Evolutionary conservation across 495 filamentous ascomycete species (phyloP), one percentile per base, ranked within the genome.

Genomic region (Neurospora tetraspora): DNA sequence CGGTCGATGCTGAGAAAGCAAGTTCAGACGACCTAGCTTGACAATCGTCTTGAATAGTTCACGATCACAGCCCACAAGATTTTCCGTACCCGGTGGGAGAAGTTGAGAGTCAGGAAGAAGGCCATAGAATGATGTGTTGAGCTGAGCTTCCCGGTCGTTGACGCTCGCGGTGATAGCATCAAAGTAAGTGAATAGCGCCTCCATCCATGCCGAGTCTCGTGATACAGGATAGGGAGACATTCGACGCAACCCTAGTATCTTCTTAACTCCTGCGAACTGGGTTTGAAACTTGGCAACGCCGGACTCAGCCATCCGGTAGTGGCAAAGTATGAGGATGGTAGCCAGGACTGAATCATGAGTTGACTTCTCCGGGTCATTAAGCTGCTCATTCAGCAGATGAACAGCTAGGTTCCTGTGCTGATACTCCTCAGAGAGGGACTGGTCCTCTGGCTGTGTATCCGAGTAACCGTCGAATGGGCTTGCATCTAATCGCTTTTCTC

Each of bases 181-280:
- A 75, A 96, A 93, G 88, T 94, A 97, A 18, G 94, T 96, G 78
- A 98, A 98, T 78, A 97, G 89, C n/a, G 93, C 90, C 73, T 97
- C 93, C 84, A 97, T 94, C 95, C 95, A 98, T 5, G 86, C 83
- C 74, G 87, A 88, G 68, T 86, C 85, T 53, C 89, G 91, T 39
- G 93, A 89, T 70, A 93, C 91, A 18, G 89, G 88, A 47, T 89
- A 84, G 20, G 86, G 80, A 38, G 87, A 88, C 34, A 89, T 88
- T 73, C 91, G 87, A 71, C 94, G 88, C 82, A 98, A 89, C 12
- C 91, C 88, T 12, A 98, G 88, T 69, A 98, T 89, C 84, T 96
- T 95, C 79, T 94, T 96, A 69, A 97, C 95, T 2, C 95, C 94
- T 1, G 94, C 93, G 76, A 98, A 94, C 78, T 97, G 95, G 0